Evolutionary conservation across 768 basidiomycete species (phyloP).

Genomic region (Trametes meyenii): DNA sequence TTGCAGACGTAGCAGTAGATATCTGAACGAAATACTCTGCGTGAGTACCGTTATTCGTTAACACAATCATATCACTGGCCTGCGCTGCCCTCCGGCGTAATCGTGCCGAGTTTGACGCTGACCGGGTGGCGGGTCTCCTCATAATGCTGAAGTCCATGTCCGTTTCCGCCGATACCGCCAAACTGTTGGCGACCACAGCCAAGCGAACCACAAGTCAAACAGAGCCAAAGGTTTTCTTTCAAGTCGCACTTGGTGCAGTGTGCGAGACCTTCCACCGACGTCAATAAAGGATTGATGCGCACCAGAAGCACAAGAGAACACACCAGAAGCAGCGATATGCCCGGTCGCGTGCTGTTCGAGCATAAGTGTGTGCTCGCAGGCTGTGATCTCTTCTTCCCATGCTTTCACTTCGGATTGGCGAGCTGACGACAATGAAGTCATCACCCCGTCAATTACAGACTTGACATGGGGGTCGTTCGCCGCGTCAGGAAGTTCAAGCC

Average conservation of each 20-base stretch:
- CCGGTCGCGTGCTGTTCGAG: slow-evolving; percentile 53
- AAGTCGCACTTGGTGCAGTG: slow-evolving; percentile 84
- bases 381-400: slow-evolving; percentile 92
- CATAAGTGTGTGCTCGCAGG: slow-evolving; percentile 81
- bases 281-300: neutral
- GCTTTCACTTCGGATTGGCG: slow-evolving; percentile 94
- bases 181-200: slow-evolving; percentile 89
- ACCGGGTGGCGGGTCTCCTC: slow-evolving; percentile 72
- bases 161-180: slow-evolving; percentile 82
- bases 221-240: slow-evolving; percentile 93
- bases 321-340: slow-evolving; percentile 57
- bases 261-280: slow-evolving; percentile 59
- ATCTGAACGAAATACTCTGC: slow-evolving; percentile 55
- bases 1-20: slow-evolving; percentile 93
- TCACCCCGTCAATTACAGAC: slow-evolving; percentile 63
- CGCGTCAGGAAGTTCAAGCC: slow-evolving; percentile 48
- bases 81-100: slow-evolving; percentile 91
- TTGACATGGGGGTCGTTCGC: slow-evolving; percentile 47
- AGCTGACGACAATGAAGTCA: slow-evolving; percentile 84
- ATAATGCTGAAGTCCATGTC: slow-evolving; percentile 85
- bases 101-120: slow-evolving; percentile 93
- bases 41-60: neutral
- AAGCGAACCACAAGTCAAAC: slow-evolving; percentile 86
- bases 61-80: slow-evolving; percentile 51
- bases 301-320: slow-evolving; percentile 11